A percentile compares a stretch with the other conserved stretches of the same genome.
Evolutionary conservation across 225 moss, liverwort and hornwort genomes (phyloP).

Genomic region (Antitrichia curtipendula): DNA sequence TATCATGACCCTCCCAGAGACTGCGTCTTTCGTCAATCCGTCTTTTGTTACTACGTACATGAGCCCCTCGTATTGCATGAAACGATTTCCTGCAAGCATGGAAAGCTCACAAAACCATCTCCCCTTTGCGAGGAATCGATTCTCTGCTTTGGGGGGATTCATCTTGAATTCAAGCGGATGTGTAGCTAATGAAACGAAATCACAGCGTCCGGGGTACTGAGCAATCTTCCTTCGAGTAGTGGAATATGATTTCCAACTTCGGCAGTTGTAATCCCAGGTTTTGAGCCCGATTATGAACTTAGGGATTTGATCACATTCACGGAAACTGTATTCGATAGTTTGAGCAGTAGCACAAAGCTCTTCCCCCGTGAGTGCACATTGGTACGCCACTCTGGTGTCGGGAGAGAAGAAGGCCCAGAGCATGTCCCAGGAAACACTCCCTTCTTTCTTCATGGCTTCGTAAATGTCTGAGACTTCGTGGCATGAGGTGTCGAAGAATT

Average conservation of each 20-base stretch:
- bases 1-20: constrained; percentile 11
- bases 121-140: not conserved
- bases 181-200: not conserved
- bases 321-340: not conserved
- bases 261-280: constrained; percentile 8
- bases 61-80: constrained; percentile 14
- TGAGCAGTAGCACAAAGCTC: not conserved
- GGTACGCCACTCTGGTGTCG: not conserved
- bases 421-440: constrained; percentile 6
- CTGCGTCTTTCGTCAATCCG: not conserved
- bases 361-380: not conserved
- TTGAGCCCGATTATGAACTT: not conserved
- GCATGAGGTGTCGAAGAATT: not conserved
- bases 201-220: not conserved
- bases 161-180: constrained; percentile 1
- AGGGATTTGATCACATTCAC: fast-evolving
- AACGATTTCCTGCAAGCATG: not conserved
- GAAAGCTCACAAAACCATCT: constrained; percentile 4
- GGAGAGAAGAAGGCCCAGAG: constrained; percentile 14
- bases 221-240: fast-evolving
- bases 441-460: not conserved
- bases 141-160: not conserved
- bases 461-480: not conserved
- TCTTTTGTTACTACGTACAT: not conserved
- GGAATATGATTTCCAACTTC: not conserved